Base-by-base conservation (phyloP, 2,329 filamentous ascomycete genomes). In the Septoria petroselini region DNA sequence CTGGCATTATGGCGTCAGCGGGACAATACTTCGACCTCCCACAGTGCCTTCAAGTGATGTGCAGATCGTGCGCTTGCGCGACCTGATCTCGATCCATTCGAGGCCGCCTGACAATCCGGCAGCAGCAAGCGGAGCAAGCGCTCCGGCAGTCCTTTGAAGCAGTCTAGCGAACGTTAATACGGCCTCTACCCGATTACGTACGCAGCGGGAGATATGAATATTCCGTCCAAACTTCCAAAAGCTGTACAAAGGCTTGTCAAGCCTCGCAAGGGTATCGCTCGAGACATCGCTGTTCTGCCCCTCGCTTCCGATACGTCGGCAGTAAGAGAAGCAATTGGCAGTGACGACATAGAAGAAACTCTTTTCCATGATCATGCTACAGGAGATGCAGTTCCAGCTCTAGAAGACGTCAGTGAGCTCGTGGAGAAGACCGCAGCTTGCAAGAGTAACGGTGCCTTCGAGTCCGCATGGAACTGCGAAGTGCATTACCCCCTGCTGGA, bases 401-500 rank as follows among this genome's bases (percentile, higher is more conserved):
- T 39, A n/a, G 35, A 39, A 39, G 35, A 39, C 4, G 17, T 39
- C 17, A 39, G 7, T 39, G 17, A 39, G 35, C 35, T 39, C 17
- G 17, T 39, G n/a, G 35, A 39, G 17, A 39, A 39, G 35, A 39
- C 35, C n/a, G 17, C n/a, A 39, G 35, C 35, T 39, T 39, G 17
- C 17, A 39, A 39, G 17, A 39, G 35, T 39, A n/a, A 39, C 17
- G 17, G 35, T 39, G 17, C 35, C 27, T 44, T 31, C 6, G 41
- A 44, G 41, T 14, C 29, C 15, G 30, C 30, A 35, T 44, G 30
- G 41, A 44, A 44, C 41, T 44, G 30, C 21, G 12, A 33, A 34
- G 30, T 44, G 14, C 30, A 44, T 25, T 44, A 34, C 30, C 41
- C 30, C n/a, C 27, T 44, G n/a, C 30, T 44, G 15, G 29, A 44